Evolutionary conservation across 768 basidiomycete genomes (phyloP).

Genomic region (Fomitopsis pulvina): DNA sequence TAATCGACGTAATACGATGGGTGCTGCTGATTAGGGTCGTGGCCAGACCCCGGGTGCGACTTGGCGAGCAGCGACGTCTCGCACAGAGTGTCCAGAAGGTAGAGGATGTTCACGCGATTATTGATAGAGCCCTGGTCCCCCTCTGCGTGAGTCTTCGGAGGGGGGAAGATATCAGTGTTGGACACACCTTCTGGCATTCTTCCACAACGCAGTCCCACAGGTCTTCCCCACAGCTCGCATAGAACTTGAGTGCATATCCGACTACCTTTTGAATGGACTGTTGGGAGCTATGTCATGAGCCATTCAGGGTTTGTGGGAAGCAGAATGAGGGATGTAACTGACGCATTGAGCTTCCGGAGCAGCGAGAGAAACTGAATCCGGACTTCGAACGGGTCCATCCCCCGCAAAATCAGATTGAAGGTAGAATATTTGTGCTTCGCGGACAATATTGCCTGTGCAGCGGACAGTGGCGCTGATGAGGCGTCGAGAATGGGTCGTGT

Average conservation of each 20-base stretch:
- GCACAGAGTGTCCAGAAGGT: conserved; percentile 85
- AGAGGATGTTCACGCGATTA: conserved; percentile 87
- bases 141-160: neutral
- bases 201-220: conserved; percentile 92
- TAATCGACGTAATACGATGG: conserved; percentile 69
- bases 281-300: conserved; percentile 51
- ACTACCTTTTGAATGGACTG: conserved; percentile 88
- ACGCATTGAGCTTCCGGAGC: conserved; percentile 63
- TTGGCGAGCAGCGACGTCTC: conserved; percentile 69
- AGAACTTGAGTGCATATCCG: conserved; percentile 78
- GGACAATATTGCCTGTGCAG: too few relatives aligned
- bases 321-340: conserved; percentile 20
- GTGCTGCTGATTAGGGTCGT: conserved; percentile 25
- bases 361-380: conserved; percentile 66
- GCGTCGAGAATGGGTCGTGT: neutral
- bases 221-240: conserved; percentile 81
- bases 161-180: neutral
- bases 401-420: too few relatives aligned
- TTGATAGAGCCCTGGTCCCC: conserved; percentile 67
- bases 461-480: too few relatives aligned
- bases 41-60: conserved; percentile 41
- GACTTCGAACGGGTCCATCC: conserved; percentile 68
- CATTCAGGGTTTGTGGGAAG: conserved; percentile 16
- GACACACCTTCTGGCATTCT: conserved; percentile 76
- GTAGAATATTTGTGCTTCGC: too few relatives aligned